Percentiles rank a stretch among this genome's conserved stretches.
Evolutionary conservation across 2,329 filamentous ascomycete species (phyloP).

Genomic region (Hyphodiscus sp.): DNA sequence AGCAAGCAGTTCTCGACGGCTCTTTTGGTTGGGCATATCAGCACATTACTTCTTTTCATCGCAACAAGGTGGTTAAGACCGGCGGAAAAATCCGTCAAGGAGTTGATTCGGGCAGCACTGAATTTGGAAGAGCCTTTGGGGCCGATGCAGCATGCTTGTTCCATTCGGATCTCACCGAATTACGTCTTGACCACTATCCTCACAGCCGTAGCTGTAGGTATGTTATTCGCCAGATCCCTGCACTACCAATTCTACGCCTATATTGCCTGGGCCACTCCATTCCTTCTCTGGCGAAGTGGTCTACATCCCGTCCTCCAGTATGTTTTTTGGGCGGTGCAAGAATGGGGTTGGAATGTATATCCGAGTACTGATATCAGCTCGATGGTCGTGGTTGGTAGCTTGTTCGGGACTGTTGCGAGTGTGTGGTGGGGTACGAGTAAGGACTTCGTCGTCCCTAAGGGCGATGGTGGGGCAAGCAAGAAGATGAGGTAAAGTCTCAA

Average conservation of each 20-base stretch:
- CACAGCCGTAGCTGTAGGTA: conserved; percentile 57
- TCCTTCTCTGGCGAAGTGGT: conserved; percentile 60
- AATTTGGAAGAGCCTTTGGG: conserved; percentile 29
- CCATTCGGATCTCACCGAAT: conserved; percentile 46
- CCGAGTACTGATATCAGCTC: conserved; percentile 62
- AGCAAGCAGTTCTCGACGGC: conserved; percentile 53
- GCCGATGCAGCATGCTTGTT: conserved; percentile 40
- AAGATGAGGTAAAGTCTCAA: conserved; percentile 11
- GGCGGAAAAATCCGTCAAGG: conserved; percentile 41
- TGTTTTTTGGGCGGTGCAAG: conserved; percentile 56
- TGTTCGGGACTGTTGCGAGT: conserved; percentile 56
- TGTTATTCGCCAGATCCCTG: conserved; percentile 63
- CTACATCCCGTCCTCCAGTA: conserved; percentile 54
- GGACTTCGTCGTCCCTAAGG: conserved; percentile 25
- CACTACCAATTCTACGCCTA: conserved; percentile 75
- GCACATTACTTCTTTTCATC: conserved; percentile 50
- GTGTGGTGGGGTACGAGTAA: conserved; percentile 32
- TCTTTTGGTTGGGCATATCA: conserved; percentile 49
- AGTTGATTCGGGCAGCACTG: conserved; percentile 33
- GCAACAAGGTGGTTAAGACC: conserved; percentile 55
- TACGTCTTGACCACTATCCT: conserved; percentile 59
- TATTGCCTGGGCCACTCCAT: conserved; percentile 67
- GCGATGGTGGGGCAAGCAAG: conserved; percentile 21
- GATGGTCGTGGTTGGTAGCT: conserved; percentile 59
- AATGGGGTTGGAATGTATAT: conserved; percentile 71